Evolutionary conservation across 1,139 yeast species (phyloP).

Genomic region (Spencermartinsiella ligniputridi): DNA sequence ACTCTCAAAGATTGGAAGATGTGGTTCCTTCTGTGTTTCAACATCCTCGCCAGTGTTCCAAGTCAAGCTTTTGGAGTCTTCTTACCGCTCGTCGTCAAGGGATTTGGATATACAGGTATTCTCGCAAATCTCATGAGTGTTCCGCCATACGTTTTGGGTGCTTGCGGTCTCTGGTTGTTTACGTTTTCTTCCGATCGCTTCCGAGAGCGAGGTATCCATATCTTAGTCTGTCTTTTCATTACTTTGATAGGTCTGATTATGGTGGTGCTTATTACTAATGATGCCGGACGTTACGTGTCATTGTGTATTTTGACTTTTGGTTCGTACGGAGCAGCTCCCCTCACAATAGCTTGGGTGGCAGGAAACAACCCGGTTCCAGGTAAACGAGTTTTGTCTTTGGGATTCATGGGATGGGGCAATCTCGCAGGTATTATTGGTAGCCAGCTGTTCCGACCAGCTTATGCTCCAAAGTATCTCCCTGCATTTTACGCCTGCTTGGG

Average conservation of each 20-base stretch:
- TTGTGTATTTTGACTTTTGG: slow-evolving; percentile 9
- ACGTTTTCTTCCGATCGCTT: slow-evolving; percentile 8
- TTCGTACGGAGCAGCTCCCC: slow-evolving; percentile 10
- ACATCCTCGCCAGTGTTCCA: slow-evolving; percentile 18
- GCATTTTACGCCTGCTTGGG: slow-evolving; percentile 53
- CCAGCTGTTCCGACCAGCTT: slow-evolving; percentile 18
- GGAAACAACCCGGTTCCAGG: slow-evolving; percentile 9
- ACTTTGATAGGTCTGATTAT: slow-evolving; percentile 7
- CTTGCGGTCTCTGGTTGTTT: slow-evolving; percentile 6
- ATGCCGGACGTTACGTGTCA: slow-evolving; percentile 8
- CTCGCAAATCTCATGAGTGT: slow-evolving; percentile 30
- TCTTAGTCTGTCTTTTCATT: slow-evolving; percentile 3
- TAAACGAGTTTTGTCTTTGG: slow-evolving; percentile 6
- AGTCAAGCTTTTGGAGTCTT: slow-evolving; percentile 26
- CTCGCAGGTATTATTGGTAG: slow-evolving; percentile 10
- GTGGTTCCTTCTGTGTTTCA: slow-evolving; percentile 20
- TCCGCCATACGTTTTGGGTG: slow-evolving; percentile 32
- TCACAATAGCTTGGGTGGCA: slow-evolving; percentile 9
- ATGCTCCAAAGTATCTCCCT: slow-evolving; percentile 31
- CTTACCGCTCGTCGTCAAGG: slow-evolving; percentile 34
- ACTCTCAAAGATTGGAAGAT: slow-evolving; percentile 33
- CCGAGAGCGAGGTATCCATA: slow-evolving; percentile 9
- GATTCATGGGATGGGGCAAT: slow-evolving; percentile 10
- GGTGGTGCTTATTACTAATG: slow-evolving; percentile 7
- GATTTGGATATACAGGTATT: slow-evolving; percentile 30